Percentiles rank a stretch among this genome's conserved stretches.
These are phyloP conservation scores for Cutaneotrichosporon cavernicola DNA, from an alignment of 1,284 basidiomycete species.

Conservation along the genomic window DNA sequence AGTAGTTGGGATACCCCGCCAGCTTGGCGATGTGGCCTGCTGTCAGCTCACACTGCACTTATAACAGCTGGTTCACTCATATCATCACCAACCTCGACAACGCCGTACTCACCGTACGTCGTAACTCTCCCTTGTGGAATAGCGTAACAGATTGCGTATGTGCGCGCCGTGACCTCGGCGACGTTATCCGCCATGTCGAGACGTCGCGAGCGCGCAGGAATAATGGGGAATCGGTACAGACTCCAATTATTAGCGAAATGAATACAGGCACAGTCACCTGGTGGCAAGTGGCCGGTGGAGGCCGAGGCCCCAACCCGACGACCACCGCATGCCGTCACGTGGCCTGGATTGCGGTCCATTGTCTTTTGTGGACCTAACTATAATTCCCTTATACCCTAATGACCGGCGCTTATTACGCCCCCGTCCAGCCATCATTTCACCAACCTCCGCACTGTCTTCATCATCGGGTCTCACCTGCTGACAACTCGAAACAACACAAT, in stretches of 20 bases:
- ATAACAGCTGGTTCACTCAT: neutral
- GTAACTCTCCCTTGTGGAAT: constrained; percentile 47
- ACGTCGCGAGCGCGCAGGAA: neutral
- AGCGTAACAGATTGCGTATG: constrained; percentile 45
- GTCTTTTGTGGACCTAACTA: too few relatives aligned
- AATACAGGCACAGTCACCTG: neutral
- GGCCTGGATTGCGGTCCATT: too few relatives aligned
- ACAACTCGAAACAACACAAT: neutral
- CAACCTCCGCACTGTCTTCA: too few relatives aligned
- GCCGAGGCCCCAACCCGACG: neutral
- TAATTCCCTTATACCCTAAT: too few relatives aligned
- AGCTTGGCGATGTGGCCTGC: constrained; percentile 75
- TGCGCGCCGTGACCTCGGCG: constrained; percentile 45
- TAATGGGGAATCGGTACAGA: neutral
- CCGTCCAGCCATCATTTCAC: too few relatives aligned
- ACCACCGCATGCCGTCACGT: too few relatives aligned
- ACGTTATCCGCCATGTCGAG: constrained; percentile 19
- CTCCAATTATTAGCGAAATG: neutral
- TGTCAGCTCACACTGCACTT: neutral
- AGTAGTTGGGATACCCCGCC: constrained; percentile 75
- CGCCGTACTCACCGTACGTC: constrained; percentile 41
- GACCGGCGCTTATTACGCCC: too few relatives aligned
- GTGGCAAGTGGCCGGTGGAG: neutral
- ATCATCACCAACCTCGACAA: neutral
- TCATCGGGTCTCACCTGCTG: too few relatives aligned